Base-by-base conservation (phyloP, 768 basidiomycete genomes). In the Nevesoporus exiguus region DNA sequence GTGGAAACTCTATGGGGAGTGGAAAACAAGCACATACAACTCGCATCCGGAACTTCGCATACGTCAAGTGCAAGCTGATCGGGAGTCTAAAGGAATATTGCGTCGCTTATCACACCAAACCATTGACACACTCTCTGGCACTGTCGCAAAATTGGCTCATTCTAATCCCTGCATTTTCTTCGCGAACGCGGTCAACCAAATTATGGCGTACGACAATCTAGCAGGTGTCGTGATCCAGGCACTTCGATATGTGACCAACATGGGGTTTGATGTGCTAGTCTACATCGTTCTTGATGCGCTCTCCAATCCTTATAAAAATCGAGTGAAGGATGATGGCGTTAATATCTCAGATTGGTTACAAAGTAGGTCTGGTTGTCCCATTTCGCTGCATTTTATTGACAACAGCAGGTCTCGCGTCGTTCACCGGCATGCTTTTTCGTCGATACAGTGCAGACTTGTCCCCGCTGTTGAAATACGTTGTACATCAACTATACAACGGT, bases 191-290 rank as follows among this genome's bases (percentile, higher is more conserved):
- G 85, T 99, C 44, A 86, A 87, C 60, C 97, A 98, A 71, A 89
- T 98, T 54, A 93, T 93, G 87, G 86, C 91, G 14, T 99, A 99
- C 65, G 91, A 96, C 66, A 99, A 98, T 70, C 73, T 97, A 49
- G 92, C 91, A 10, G 80, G 80, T 39, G 91, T 94, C 21, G 88
- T 98, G 40, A 88, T 98, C 24, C 93, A 93, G 61, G 89, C 89
- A 17, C 77, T 93, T 61, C 78, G 90, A 66, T 95, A 90, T 72
- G 84, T 93, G 59, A 93, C 93, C 3, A 87, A 86, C 57, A 88
- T 99, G 80, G 92, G 92, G 7, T 98, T 93, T 65, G 97, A 99
- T 66, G 92, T 97, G 9, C 76, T 98, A 11, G 84, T 92, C 17
- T 98, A 86, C 66, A 77, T 91, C 50, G 80, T 97, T 55, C 76